Evolutionary conservation across 441 rosid species (phyloP).

Genomic region (Eutrema salsugineum): DNA sequence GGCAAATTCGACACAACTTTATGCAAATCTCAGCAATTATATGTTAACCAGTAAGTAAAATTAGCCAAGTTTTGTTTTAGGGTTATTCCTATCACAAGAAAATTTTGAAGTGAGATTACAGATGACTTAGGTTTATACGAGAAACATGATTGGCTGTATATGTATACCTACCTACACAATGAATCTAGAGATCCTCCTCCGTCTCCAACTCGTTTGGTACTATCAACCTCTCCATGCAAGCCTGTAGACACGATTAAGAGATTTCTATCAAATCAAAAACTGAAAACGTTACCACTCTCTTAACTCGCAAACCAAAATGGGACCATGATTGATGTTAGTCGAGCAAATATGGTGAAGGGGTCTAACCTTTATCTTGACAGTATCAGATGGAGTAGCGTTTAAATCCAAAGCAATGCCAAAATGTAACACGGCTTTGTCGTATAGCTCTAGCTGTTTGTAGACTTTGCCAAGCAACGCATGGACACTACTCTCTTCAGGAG

Average conservation of each 20-base stretch:
- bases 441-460: constrained; percentile 55
- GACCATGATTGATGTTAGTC: constrained; percentile 3
- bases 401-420: constrained; percentile 86
- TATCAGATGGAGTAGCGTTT: constrained; percentile 77
- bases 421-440: constrained; percentile 79
- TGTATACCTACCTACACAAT: constrained; percentile 15
- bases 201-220: constrained; percentile 43
- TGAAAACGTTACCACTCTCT: background rate
- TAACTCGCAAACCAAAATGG: background rate
- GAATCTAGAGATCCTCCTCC: constrained; percentile 36
- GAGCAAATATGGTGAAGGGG: background rate
- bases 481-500: constrained; percentile 80
- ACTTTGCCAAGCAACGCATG: constrained; percentile 87
- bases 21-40: background rate
- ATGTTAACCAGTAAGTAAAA: background rate
- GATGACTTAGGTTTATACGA: constrained; percentile 16
- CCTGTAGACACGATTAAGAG: constrained; percentile 30
- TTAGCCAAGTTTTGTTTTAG: constrained; percentile 16
- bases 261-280: background rate
- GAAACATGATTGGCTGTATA: constrained; percentile 1
- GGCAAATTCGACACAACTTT: constrained; percentile 10
- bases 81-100: constrained; percentile 12
- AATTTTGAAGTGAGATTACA: background rate
- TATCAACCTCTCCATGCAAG: constrained; percentile 48
- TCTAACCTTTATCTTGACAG: constrained; percentile 70